phyloP scores from a whole-genome alignment of 306 rosid species.

The Adenanthera pavonina region DNA sequence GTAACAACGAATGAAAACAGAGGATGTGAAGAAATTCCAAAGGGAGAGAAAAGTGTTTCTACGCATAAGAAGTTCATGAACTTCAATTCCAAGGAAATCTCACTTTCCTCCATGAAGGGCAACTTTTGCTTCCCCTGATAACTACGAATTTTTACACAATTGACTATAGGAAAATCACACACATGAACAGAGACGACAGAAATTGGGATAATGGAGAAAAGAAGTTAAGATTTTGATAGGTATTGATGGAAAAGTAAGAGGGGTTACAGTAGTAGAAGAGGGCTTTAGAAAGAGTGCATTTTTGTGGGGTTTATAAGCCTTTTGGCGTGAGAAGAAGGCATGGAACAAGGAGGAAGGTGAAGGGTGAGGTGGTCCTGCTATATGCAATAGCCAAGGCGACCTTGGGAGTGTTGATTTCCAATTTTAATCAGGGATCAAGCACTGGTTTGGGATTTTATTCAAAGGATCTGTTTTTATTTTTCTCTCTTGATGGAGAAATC shows the following conservation, averaged over 20 bases:
- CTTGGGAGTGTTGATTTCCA: conserved; percentile 21
- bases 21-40: conserved; percentile 58
- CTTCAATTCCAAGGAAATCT: conserved; percentile 39
- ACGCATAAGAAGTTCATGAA: conserved; percentile 47
- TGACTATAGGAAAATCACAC: conserved; percentile 37
- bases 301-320: conserved; percentile 40
- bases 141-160: conserved; percentile 20
- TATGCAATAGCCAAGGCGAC: conserved; percentile 57
- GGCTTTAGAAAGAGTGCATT: conserved; percentile 16
- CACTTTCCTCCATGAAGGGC: conserved; percentile 44
- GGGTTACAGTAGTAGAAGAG: conserved; percentile 1
- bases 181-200: conserved; percentile 41
- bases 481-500: conserved; percentile 19
- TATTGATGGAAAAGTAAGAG: conserved; percentile 40
- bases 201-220: not conserved
- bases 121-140: conserved; percentile 10
- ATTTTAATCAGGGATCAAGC: conserved; percentile 39
- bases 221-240: conserved; percentile 32
- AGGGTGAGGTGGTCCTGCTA: conserved; percentile 46
- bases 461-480: conserved; percentile 32
- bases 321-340: conserved; percentile 51
- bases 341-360: conserved; percentile 44
- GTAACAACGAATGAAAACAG: conserved; percentile 70
- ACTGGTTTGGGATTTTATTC: conserved; percentile 42
- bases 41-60: conserved; percentile 35